Evolutionary conservation across 306 rosid species (phyloP).

Genomic region (Luffa aegyptiaca): DNA sequence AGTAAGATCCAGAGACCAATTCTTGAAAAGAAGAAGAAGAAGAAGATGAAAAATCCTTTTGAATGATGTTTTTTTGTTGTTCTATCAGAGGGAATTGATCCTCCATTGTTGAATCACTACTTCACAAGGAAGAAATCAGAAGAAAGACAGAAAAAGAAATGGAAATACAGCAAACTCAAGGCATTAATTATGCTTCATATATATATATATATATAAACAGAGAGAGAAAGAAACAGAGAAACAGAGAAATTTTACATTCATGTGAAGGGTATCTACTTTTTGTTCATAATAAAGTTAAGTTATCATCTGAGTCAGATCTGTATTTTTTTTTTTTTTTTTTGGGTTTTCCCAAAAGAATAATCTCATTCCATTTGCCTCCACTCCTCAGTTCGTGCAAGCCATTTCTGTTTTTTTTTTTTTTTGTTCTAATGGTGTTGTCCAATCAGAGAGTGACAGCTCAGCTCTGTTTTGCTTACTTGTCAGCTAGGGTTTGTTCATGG

Average conservation of each 20-base stretch:
- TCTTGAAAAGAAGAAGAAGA: constrained; percentile 30
- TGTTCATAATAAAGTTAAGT: constrained; percentile 27
- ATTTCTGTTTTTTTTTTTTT: constrained; percentile 16
- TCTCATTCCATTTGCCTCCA: constrained; percentile 17
- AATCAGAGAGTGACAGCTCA: constrained; percentile 49
- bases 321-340: constrained; percentile 1
- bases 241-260: not conserved
- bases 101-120: constrained; percentile 25
- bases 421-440: constrained; percentile 6
- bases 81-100: constrained; percentile 47
- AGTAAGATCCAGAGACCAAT: constrained; percentile 39
- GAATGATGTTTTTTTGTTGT: constrained; percentile 32
- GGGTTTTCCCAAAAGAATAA: constrained; percentile 17
- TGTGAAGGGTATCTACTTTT: constrained; percentile 16
- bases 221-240: not conserved
- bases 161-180: constrained; percentile 12
- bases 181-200: not conserved
- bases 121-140: constrained; percentile 1
- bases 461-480: constrained; percentile 24
- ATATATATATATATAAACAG: not conserved
- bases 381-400: constrained; percentile 35
- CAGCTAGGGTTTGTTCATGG: constrained; percentile 13
- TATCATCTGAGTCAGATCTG: constrained; percentile 29
- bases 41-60: constrained; percentile 34
- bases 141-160: constrained; percentile 1